A percentile compares a stretch with the other conserved stretches of the same genome.
phyloP scores from a whole-genome alignment of 805 yeast species.

The Hanseniaspora hatyaiensis region DNA sequence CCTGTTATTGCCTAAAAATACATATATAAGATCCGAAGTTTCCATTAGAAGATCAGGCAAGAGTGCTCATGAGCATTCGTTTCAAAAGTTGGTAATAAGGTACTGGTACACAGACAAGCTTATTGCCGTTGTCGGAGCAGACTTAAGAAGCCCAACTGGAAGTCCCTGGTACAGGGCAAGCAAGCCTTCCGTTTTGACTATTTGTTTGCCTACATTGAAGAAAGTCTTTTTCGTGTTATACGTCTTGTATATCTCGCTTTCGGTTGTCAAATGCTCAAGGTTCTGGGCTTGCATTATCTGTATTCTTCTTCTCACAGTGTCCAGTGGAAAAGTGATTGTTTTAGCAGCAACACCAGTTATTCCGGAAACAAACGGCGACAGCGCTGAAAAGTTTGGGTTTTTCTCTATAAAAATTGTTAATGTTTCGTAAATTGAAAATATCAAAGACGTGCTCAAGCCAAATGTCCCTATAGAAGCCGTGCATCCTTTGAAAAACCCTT shows the following conservation, averaged over 20 bases:
- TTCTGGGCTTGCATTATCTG: conserved; percentile 40
- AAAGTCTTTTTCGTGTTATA: conserved; percentile 22
- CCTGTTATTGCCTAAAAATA: too few relatives aligned
- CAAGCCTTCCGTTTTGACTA: conserved; percentile 47
- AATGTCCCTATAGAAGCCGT: conserved; percentile 46
- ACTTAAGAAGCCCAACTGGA: conserved; percentile 55
- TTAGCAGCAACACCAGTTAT: conserved; percentile 70
- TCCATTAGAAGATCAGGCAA: not conserved
- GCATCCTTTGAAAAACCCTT: conserved; percentile 42
- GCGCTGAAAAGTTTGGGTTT: conserved; percentile 22
- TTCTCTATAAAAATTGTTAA: conserved; percentile 33
- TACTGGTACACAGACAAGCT: conserved; percentile 56
- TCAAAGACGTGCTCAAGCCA: conserved; percentile 58
- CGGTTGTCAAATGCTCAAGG: conserved; percentile 21
- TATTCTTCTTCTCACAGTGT: conserved; percentile 63
- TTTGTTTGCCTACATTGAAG: conserved; percentile 28
- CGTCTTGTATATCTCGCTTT: conserved; percentile 19
- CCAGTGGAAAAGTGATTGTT: conserved; percentile 70
- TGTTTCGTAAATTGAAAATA: conserved; percentile 58
- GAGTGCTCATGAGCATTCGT: not conserved
- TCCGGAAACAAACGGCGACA: conserved; percentile 53
- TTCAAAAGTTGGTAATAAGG: not conserved
- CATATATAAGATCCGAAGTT: not conserved
- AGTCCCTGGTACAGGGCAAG: conserved; percentile 66
- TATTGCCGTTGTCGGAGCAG: conserved; percentile 66